Base-by-base conservation (phyloP, 2,329 filamentous ascomycete genomes). In the Fusarium nelsonii region DNA sequence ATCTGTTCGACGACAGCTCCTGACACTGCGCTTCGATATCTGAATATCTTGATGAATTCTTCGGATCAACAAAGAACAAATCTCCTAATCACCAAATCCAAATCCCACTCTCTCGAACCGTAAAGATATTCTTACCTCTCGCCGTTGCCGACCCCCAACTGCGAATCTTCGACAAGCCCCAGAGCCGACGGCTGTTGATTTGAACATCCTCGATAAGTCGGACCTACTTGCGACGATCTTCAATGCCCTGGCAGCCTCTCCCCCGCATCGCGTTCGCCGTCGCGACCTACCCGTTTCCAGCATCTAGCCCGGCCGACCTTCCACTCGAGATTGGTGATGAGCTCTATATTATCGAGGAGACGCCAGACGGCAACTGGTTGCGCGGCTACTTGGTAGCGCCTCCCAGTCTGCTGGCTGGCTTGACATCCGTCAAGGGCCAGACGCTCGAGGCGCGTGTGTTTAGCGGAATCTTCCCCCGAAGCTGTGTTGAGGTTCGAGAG, bases 311-410 rank as follows among this genome's bases (percentile, higher is more conserved):
- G 55, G 92, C 94, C 78, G 96, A 99, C 81, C 90, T 99, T 20
- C 96, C 97, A 11, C 91, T 99, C 78, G 94, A 99, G 81, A 93
- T 99, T 69, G 96, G 96, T 79, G 96, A 99, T 86, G 96, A 99
- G 82, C 85, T 99, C 70, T 99, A 99, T 82, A 97, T 99, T 72
- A 97, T 99, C 77, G 95, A 98, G 81, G 93, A 98, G 81, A 97
- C 95, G 39, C 91, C 93, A 23, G 89, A 97, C 81, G 92, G 92
- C 75, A 88, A 93, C 78, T 99, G 96, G 97, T 92, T 95, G 80
- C 91, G 96, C 56, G 96, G 96, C 62, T 99, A 99, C 81, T 87
- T 99, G 63, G 92, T 99, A 72, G 94, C 96, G 68, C 95, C 96
- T 53, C 96, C 96, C 20, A 97, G 94, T 73, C 84, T 99, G 77